A percentile compares a stretch with the other conserved stretches of the same genome.
Conservation (phyloP, 345 rosid genomes). For the Capsella bursapastoris region DNA sequence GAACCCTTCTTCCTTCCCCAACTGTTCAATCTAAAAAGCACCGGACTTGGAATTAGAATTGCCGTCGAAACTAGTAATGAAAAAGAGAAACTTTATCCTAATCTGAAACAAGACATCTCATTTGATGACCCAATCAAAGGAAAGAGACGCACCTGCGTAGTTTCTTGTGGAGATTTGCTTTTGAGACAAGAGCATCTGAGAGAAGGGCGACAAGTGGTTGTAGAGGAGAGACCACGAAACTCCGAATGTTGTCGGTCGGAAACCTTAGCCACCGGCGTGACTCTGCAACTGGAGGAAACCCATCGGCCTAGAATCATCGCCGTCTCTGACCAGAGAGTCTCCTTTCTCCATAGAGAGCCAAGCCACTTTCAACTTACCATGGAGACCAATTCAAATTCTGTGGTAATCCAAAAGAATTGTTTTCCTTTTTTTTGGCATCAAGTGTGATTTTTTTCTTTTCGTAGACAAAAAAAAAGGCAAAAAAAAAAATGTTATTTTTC, state of each 20-base stretch:
- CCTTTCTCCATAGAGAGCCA: not conserved
- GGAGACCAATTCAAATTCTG: conserved; percentile 1
- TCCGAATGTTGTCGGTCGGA: not conserved
- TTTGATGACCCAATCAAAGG: not conserved
- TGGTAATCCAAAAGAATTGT: conserved; percentile 21
- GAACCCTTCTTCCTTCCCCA: conserved; percentile 52
- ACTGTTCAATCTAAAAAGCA: conserved; percentile 13
- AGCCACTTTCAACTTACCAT: conserved; percentile 14
- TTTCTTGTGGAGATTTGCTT: conserved; percentile 15
- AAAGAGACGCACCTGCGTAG: not conserved
- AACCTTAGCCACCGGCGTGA: conserved; percentile 8
- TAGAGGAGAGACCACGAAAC: conserved; percentile 25
- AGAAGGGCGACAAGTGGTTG: conserved; percentile 5
- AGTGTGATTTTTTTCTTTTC: not conserved
- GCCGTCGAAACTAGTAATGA: not conserved
- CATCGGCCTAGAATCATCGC: conserved; percentile 33
- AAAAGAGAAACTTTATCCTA: not conserved
- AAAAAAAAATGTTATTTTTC: not conserved
- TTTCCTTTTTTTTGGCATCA: not conserved
- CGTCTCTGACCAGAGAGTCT: not conserved
- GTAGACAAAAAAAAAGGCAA: not conserved
- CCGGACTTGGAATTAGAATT: conserved; percentile 1
- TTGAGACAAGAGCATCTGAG: conserved; percentile 33
- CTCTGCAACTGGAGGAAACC: conserved; percentile 19
- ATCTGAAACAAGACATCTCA: not conserved